Evolutionary conservation across 768 basidiomycete species (phyloP), one percentile per base, ranked within the genome.

Genomic region (Boletus rubescentipes): DNA sequence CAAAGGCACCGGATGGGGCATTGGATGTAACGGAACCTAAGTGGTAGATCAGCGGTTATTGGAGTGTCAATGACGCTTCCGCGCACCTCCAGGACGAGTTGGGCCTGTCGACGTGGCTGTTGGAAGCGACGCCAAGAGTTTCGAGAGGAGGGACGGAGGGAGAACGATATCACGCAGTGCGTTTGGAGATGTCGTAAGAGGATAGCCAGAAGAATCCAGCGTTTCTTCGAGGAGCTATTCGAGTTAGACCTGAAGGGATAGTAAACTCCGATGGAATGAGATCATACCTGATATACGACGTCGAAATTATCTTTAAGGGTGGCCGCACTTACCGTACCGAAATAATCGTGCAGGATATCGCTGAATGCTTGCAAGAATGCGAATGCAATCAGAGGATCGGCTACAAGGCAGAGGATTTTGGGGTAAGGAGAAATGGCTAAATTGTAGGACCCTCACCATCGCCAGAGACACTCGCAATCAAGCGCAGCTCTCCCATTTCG

Each of bases 221-320:
- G 91, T 94, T 72, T 98, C 95, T 73, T 96, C 95, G 30, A 97
- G 79, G 16, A 98, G 82, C 91, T 95, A 60, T 11, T 30, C 41
- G 51, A 51, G 45, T 51, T 38, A 58, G 51, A 51, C 18, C 14
- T 1, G 30, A 40, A 15, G 16, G 23, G n/a, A 47, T 15, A 36
- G 34, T 8, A 3, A 7, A 26, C 26, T 26, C 5, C 35, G 39
- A 31, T 0, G 31, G 20, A 43, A 32, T 8, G 21, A 30, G 23
- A 5, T 57, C 80, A 23, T 58, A 90, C 93, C 78, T 96, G 94
- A 65, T 98, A 96, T 8, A 97, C 93, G 23, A 92, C 83, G 64
- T 98, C 95, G 69, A 97, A 96, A 69, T 96, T 91, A 55, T 97
- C 93, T 62, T 85, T 90, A 59, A 98, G 72, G 3, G 83, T 86